phyloP scores from a whole-genome alignment of 768 basidiomycete genomes.

The Boletus rex-veris region DNA sequence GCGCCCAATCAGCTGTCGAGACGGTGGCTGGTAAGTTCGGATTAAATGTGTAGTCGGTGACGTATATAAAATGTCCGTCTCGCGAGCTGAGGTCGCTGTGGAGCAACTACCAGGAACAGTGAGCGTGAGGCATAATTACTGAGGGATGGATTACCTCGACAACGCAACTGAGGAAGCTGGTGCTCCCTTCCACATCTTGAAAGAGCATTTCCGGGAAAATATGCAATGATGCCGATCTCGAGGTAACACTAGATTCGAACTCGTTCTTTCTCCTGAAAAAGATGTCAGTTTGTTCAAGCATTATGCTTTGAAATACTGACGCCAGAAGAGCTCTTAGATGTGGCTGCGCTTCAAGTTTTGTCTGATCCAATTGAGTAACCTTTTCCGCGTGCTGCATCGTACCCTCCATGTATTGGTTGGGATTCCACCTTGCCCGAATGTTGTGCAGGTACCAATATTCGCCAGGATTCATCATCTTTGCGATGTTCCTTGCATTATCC shows the following conservation, averaged over 20 bases:
- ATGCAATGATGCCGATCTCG: slow-evolving; percentile 25
- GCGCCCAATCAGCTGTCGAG: slow-evolving; percentile 36
- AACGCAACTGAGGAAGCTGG: slow-evolving; percentile 49
- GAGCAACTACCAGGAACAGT: slow-evolving; percentile 40
- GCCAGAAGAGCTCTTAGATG: slow-evolving; percentile 48
- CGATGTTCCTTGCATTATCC: slow-evolving; percentile 45
- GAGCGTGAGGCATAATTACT: background rate
- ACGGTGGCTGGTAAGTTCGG: slow-evolving; percentile 36
- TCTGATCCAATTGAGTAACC: slow-evolving; percentile 41
- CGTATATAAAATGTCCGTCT: slow-evolving; percentile 43
- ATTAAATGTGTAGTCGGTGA: slow-evolving; percentile 65
- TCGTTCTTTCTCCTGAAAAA: slow-evolving; percentile 47
- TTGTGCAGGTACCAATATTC: slow-evolving; percentile 55
- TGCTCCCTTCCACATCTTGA: slow-evolving; percentile 41
- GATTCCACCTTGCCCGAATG: slow-evolving; percentile 40
- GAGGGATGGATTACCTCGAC: slow-evolving; percentile 46
- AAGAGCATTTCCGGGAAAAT: slow-evolving; percentile 46
- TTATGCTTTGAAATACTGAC: slow-evolving; percentile 34
- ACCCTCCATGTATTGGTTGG: slow-evolving; percentile 46
- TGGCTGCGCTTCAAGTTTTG: slow-evolving; percentile 33
- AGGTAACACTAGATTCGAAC: slow-evolving; percentile 22
- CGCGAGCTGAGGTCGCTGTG: slow-evolving; percentile 34
- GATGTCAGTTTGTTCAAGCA: slow-evolving; percentile 4
- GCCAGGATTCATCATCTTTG: slow-evolving; percentile 42
- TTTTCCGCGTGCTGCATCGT: slow-evolving; percentile 47